A percentile compares a stretch with the other conserved stretches of the same genome.
phyloP scores from a whole-genome alignment of 2,329 filamentous ascomycete genomes.

The Orbilia oligospora region DNA sequence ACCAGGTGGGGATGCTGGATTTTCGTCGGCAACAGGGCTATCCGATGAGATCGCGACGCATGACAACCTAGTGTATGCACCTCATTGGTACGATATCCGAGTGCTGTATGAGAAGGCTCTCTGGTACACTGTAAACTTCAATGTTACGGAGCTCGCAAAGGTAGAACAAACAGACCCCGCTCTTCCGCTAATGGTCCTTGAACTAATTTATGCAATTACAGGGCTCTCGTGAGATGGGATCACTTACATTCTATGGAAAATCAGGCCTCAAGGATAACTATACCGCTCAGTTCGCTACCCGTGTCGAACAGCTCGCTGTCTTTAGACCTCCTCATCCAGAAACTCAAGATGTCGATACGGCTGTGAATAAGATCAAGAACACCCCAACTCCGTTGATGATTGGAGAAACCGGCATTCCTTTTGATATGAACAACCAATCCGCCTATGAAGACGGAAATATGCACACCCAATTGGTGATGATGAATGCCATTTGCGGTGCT shows the following conservation, averaged over 20 bases:
- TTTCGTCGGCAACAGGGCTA: constrained; percentile 62
- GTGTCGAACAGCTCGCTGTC: constrained; percentile 65
- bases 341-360: constrained; percentile 48
- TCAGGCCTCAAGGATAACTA: constrained; percentile 68
- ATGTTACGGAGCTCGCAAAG: constrained; percentile 67
- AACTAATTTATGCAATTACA: constrained; percentile 20
- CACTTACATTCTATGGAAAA: constrained; percentile 67
- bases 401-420: constrained; percentile 68
- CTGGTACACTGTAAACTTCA: constrained; percentile 67
- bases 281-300: constrained; percentile 66
- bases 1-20: constrained; percentile 63
- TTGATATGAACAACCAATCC: constrained; percentile 67
- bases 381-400: constrained; percentile 66
- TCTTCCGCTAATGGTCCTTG: background rate
- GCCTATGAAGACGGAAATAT: constrained; percentile 67
- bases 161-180: background rate
- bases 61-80: constrained; percentile 67
- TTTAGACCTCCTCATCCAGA: constrained; percentile 63
- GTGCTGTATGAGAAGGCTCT: constrained; percentile 69
- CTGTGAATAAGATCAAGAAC: constrained; percentile 63
- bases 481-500: constrained; percentile 67
- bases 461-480: constrained; percentile 67
- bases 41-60: constrained; percentile 64
- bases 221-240: constrained; percentile 63
- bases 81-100: constrained; percentile 69